Base-by-base conservation (phyloP, 495 filamentous ascomycete species). In the Trichoderma orchidacearum region DNA sequence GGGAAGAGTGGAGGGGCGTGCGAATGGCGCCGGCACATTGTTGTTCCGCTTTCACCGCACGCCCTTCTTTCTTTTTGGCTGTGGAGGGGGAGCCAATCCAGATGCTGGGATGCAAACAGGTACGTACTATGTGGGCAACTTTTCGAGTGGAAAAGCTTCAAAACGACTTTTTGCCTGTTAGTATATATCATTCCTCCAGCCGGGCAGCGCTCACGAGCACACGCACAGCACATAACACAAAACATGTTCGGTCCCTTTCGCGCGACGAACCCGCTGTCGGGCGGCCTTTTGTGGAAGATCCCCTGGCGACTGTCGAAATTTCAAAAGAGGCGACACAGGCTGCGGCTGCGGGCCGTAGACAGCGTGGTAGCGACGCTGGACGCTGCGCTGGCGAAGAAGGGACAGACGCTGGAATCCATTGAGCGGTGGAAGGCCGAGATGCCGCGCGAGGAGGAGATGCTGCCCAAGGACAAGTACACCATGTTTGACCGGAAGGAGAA, bases 401-500 rank as follows among this genome's bases (percentile, higher is more conserved):
- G 85, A 53, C 71, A 83, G 66, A 82, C 71, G 3, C 73, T 86
- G 32, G 86, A 85, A 68, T 76, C 85, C 30, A 72, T 98, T 56
- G 83, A 90, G 69, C 75, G 83, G 61, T 98, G 93, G 93, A 95
- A 89, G 72, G 75, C 72, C 54, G 89, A 95, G 72, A 98, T 98
- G 93, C 93, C 93, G 21, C 86, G 81, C 29, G 93, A 98, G 80
- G 80, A 82, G 68, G 90, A 97, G 77, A 98, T 98, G 93, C 68
- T 94, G 67, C 84, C 93, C 45, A 86, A 82, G 70, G 93, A 98
- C 72, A 98, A 98, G 71, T 98, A 98, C 74, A 95, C 91, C 21
- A 84, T 98, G 59, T 98, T 97, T 73, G 90, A 94, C 71, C 83
- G 90, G 61, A 96, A 96, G 70, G 91, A 85, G 76, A 95, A 88